A percentile compares a stretch with the other conserved stretches of the same genome.
Evolutionary conservation across 768 basidiomycete genomes (phyloP).

Genomic region (Austroboletus eburneus): DNA sequence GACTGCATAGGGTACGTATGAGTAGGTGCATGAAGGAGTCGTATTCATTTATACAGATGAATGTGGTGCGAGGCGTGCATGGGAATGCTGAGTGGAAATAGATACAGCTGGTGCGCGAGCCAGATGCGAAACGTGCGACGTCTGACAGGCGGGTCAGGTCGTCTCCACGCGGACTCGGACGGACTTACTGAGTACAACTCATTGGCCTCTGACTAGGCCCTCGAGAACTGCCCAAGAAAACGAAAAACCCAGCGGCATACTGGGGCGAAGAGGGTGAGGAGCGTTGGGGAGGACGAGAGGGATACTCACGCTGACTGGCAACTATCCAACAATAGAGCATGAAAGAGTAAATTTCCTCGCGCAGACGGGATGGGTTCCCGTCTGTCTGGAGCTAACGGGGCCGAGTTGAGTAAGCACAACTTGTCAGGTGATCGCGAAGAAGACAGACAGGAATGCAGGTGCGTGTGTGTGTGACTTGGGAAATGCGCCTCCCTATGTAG

Average conservation of each 20-base stretch:
- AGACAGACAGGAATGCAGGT: constrained; percentile 9
- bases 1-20: constrained; percentile 12
- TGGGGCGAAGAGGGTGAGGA: constrained; percentile 1
- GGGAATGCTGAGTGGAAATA: constrained; percentile 21
- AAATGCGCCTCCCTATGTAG: constrained; percentile 9
- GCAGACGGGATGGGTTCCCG: constrained; percentile 4
- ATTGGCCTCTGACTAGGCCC: constrained; percentile 18
- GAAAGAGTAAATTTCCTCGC: constrained; percentile 8
- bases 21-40: constrained; percentile 2
- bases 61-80: constrained; percentile 20
- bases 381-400: constrained; percentile 20
- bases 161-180: background rate
- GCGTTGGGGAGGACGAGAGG: background rate
- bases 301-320: constrained; percentile 23
- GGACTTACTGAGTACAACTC: constrained; percentile 8
- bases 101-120: constrained; percentile 5
- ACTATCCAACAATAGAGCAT: constrained; percentile 19
- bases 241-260: constrained; percentile 24
- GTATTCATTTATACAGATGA: constrained; percentile 15
- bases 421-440: constrained; percentile 5
- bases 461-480: background rate
- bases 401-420: constrained; percentile 20
- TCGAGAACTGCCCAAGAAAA: constrained; percentile 23
- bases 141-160: constrained; percentile 6
- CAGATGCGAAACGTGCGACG: constrained; percentile 1